Evolutionary conservation across 306 rosid species (phyloP), one percentile per base, ranked within the genome.

Genomic region (Fragaria nilgerrensis): DNA sequence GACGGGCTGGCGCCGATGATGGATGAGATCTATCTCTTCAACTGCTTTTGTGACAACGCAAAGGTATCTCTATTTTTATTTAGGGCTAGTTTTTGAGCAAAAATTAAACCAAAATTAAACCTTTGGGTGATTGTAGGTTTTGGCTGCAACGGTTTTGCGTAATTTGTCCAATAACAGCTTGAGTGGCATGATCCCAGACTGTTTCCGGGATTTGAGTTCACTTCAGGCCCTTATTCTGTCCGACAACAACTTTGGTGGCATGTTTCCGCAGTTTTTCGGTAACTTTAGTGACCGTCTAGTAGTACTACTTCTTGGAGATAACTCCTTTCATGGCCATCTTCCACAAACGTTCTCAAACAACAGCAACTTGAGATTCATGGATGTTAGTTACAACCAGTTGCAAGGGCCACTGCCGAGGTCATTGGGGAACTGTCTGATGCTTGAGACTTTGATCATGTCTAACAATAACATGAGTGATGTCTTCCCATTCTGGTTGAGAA

Each of bases 191-290:
- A 25, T 25, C 27, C 27, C 27, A 25, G 27, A 25, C 27, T 25
- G 27, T 25, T 25, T 55, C 16, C 55, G 83, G 44, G 53, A 17
- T 73, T 0, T 79, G 20, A 43, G 48, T n/a, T 66, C 75, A 53
- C 79, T 68, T 58, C 0, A 0, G 0, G 0, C 0, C n/a, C 55
- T 49, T 49, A 20, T 14, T 15, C 3, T 49, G 55, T 49, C 55
- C 1, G 15, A 49, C 15, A 79, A 79, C 69, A 67, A n/a, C 64
- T 52, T 80, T 19, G 56, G 10, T 12, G 79, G 83, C 8, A 52
- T 1, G 4, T 25, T 80, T 74, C 79, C 75, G 4, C 12, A 0
- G 41, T 80, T 75, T n/a, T 14, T 43, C 5, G 75, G 50, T 14
- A 68, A 69, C 23, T 41, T 67, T 17, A 58, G 70, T 29, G 70